Evolutionary conservation across 495 filamentous ascomycete genomes (phyloP).

Genomic region (Penicillium desertorum): DNA sequence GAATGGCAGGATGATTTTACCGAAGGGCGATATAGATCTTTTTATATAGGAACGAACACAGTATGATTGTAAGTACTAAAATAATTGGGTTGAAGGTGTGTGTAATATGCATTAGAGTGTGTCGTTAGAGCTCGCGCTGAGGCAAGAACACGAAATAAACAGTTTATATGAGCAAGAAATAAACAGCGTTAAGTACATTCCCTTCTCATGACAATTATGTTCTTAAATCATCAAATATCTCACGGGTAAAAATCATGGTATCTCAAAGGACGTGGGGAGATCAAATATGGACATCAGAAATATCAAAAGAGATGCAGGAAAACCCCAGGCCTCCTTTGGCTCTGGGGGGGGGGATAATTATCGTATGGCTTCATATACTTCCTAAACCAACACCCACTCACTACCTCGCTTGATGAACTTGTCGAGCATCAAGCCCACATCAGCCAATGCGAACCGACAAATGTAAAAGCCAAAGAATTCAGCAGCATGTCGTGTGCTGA

Average conservation of each 20-base stretch:
- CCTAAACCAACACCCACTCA: conserved; percentile 79
- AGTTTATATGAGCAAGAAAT: conserved; percentile 14
- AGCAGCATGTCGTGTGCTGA: conserved; percentile 88
- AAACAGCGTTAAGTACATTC: conserved; percentile 21
- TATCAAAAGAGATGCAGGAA: conserved; percentile 15
- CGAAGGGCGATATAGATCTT: not conserved
- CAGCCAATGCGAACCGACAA: conserved; percentile 86
- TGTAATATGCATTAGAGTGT: not conserved
- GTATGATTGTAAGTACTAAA: not conserved
- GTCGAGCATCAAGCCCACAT: conserved; percentile 84
- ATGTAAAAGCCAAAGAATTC: conserved; percentile 98
- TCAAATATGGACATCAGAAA: conserved; percentile 28
- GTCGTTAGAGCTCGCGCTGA: not conserved
- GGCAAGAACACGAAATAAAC: not conserved
- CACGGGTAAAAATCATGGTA: conserved; percentile 32
- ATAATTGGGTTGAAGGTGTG: not conserved
- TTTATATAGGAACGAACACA: not conserved
- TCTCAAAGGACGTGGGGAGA: conserved; percentile 33
- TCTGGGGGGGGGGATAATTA: conserved; percentile 1
- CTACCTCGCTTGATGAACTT: conserved; percentile 96
- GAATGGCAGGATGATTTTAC: too few species aligned
- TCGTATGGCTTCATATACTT: conserved; percentile 16
- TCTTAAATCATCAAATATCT: conserved; percentile 32
- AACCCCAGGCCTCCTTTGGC: not conserved
- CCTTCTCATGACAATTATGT: conserved; percentile 29